Base-by-base conservation (phyloP, 148 eudicot genomes). In the Rhododendron vialii region DNA sequence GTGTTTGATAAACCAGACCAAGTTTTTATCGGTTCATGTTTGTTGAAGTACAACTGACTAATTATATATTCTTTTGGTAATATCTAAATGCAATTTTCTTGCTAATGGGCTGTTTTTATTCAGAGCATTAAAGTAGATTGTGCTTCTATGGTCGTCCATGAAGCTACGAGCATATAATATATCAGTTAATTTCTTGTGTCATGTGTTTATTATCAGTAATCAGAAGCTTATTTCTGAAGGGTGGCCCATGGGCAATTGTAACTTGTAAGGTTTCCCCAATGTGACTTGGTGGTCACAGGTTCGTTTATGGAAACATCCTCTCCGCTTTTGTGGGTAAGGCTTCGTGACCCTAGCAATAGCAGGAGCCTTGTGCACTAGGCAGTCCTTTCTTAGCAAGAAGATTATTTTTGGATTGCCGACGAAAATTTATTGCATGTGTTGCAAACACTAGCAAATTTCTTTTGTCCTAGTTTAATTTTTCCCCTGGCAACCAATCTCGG, bases 101-200 rank as follows among this genome's bases (percentile, higher is more conserved):
- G 45, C 86, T 51, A 74, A 36, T 50, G 69, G 69, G 71, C 48
- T 24, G 65, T 48, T 48, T 30, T 84, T 47, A 24, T 67, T 83
- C 61, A 38, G 63, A 83, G 43, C 35, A 45, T 83, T 83, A 5
- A 69, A 84, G 78, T 57, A 84, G 65, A 51, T 75, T 84, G 59
- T 53, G 38, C 69, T 53, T 63, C 50, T 33, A 75, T 9, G 57
- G 53, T 84, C 13, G 5, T 53, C 81, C 45, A 7, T 35, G 22
- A 35, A 33, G 81, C 67, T 51, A 75, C 50, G 36, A 74, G 41
- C 63, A 36, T 74, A 73, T 12, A 24, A 74, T 50, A 13, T 74
- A 38, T 84, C 59, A 28, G 45, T 26, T 20, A 73, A 10, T 73
- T 50, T 73, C 17, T 30, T 84, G 22, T 35, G 78, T 47, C 75